Conservation (phyloP, 202 grass and related monocot genomes). For the Elaeis oleifera region DNA sequence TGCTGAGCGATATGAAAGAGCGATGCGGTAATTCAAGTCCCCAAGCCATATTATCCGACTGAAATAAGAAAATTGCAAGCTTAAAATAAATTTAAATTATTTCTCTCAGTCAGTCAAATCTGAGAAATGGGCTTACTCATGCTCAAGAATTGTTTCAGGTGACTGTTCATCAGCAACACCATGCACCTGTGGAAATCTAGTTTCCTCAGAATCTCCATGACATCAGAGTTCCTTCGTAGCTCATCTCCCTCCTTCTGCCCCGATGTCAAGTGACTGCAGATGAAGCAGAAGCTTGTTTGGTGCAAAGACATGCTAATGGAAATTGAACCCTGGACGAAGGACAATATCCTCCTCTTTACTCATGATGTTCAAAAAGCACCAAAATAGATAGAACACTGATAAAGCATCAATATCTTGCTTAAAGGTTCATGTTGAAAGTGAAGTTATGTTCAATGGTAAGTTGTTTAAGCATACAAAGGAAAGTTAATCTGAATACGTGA, state of each 20-base stretch:
- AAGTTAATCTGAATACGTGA: too few species aligned
- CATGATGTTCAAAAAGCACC: too few species aligned
- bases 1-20: slow-evolving; percentile 11
- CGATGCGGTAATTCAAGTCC: slow-evolving; percentile 18
- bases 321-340: slow-evolving; percentile 15
- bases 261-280: slow-evolving; percentile 14
- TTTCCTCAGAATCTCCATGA: slow-evolving; percentile 17
- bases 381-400: too few species aligned
- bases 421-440: too few species aligned
- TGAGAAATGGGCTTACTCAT: background rate
- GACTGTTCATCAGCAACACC: slow-evolving; percentile 1
- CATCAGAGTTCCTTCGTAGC: slow-evolving; percentile 11
- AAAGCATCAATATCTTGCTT: too few species aligned
- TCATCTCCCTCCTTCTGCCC: slow-evolving; percentile 18
- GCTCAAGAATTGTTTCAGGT: slow-evolving; percentile 12
- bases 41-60: slow-evolving; percentile 19
- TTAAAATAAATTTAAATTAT: too few species aligned
- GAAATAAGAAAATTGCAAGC: background rate
- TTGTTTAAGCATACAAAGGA: background rate
- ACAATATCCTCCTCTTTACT: background rate
- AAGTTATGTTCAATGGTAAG: background rate
- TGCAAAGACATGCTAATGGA: slow-evolving; percentile 19
- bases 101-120: too few species aligned
- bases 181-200: slow-evolving; percentile 6
- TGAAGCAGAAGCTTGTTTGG: slow-evolving; percentile 24